A percentile compares a stretch with the other conserved stretches of the same genome.
Evolutionary conservation across 805 yeast genomes (phyloP).

Genomic region (Vanderwaltozyma yarrowii): DNA sequence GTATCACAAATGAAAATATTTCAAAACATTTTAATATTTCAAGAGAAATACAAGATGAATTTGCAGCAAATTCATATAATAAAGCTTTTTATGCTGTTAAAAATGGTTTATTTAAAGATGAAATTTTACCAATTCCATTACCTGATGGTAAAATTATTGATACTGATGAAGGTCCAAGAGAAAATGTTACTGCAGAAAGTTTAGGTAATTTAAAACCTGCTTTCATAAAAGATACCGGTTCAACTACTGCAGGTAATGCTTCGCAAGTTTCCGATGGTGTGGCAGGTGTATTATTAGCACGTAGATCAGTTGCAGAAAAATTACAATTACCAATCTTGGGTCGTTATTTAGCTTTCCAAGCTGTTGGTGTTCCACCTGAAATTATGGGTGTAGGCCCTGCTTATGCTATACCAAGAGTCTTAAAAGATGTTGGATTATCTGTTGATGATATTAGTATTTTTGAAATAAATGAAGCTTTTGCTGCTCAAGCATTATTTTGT

Average conservation of each 20-base stretch:
- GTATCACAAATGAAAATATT: conserved; percentile 88
- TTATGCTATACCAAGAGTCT: conserved; percentile 78
- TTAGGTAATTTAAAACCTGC: conserved; percentile 77
- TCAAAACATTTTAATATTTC: conserved; percentile 54
- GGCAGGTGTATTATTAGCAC: conserved; percentile 75
- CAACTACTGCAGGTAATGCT: conserved; percentile 93
- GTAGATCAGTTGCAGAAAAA: conserved; percentile 74
- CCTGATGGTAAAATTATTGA: conserved; percentile 37
- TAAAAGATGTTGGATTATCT: conserved; percentile 49
- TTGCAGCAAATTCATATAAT: conserved; percentile 77
- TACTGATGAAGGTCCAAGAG: conserved; percentile 85
- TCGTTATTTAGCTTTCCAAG: conserved; percentile 66
- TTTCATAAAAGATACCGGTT: conserved; percentile 62
- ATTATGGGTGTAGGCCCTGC: conserved; percentile 99
- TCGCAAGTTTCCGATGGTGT: conserved; percentile 97
- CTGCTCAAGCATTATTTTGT: conserved; percentile 84
- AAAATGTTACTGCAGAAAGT: conserved; percentile 70
- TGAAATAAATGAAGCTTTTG: conserved; percentile 95
- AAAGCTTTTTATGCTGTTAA: conserved; percentile 73
- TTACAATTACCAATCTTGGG: conserved; percentile 65
- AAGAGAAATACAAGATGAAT: conserved; percentile 71
- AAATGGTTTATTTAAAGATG: conserved; percentile 71
- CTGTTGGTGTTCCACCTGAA: conserved; percentile 94
- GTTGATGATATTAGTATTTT: conserved; percentile 61
- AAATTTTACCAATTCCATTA: conserved; percentile 72